phyloP scores from a whole-genome alignment of 2,329 filamentous ascomycete genomes.

The Colletotrichum gloeosporioides region DNA sequence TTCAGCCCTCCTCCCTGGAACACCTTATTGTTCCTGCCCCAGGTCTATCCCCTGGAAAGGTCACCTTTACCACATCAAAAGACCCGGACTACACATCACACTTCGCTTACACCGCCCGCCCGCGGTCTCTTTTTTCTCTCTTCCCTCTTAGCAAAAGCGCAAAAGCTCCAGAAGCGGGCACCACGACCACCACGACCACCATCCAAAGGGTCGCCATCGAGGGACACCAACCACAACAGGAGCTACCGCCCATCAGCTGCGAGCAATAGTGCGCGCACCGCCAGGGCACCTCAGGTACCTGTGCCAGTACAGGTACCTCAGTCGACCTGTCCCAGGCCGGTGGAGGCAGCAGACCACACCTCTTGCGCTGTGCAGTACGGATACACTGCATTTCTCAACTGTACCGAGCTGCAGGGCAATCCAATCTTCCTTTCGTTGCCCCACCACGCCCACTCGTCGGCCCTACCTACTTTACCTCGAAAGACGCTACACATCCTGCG shows the following conservation, averaged over 20 bases:
- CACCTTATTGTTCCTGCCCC: slow-evolving; percentile 16
- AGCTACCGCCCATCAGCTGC: neutral
- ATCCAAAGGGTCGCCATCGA: neutral
- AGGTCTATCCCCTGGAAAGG: neutral
- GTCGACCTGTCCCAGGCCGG: neutral
- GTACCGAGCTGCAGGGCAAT: slow-evolving; percentile 15
- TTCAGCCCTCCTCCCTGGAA: slow-evolving; percentile 16
- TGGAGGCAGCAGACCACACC: neutral
- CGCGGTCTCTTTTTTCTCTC: neutral
- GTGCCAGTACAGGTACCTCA: neutral
- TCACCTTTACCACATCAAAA: neutral
- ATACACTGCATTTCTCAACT: neutral
- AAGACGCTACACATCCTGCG: slow-evolving; percentile 21
- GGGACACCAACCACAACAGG: neutral
- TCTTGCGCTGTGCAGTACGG: neutral
- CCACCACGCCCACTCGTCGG: slow-evolving; percentile 16
- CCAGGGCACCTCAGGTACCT: neutral
- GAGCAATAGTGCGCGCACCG: neutral
- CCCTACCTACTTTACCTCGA: slow-evolving; percentile 14
- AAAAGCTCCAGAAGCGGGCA: neutral
- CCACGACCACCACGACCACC: neutral
- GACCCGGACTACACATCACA: neutral
- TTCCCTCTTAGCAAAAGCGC: neutral
- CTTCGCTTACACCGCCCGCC: slow-evolving; percentile 17
- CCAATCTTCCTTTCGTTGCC: slow-evolving; percentile 13